Evolutionary conservation across 75 land plant species (phyloP).

Genomic region (Ceratopteris richardii): DNA sequence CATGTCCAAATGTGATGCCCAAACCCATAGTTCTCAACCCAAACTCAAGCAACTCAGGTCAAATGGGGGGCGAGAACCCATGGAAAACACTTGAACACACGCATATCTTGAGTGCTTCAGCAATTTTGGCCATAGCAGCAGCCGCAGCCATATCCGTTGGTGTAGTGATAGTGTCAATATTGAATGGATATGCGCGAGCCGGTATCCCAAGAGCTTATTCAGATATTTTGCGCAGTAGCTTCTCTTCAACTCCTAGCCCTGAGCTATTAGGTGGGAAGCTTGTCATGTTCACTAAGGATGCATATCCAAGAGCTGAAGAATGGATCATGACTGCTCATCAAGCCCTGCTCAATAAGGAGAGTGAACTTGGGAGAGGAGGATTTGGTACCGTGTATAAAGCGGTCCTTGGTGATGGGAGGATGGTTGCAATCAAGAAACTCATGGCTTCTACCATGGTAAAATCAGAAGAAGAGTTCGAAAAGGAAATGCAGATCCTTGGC

Average conservation of each 20-base stretch:
- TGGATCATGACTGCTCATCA: slow-evolving; percentile 39
- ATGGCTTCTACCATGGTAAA: slow-evolving; percentile 50
- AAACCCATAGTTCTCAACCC: slow-evolving; percentile 90
- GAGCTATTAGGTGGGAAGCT: slow-evolving; percentile 52
- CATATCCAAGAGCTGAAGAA: slow-evolving; percentile 29
- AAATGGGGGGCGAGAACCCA: background rate
- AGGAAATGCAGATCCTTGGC: slow-evolving; percentile 62
- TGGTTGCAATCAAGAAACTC: slow-evolving; percentile 75
- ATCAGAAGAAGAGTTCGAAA: slow-evolving; percentile 74
- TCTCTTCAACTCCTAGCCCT: slow-evolving; percentile 11
- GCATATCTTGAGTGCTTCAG: slow-evolving; percentile 59
- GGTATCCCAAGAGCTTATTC: slow-evolving; percentile 23
- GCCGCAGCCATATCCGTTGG: slow-evolving; percentile 62
- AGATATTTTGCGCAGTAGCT: slow-evolving; percentile 42
- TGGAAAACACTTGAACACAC: slow-evolving; percentile 8
- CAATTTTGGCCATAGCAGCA: slow-evolving; percentile 80
- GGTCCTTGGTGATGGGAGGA: slow-evolving; percentile 46
- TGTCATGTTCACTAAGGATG: slow-evolving; percentile 50
- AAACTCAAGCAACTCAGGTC: slow-evolving; percentile 18
- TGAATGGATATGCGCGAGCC: slow-evolving; percentile 58
- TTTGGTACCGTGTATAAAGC: slow-evolving; percentile 81
- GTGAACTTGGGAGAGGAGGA: slow-evolving; percentile 78
- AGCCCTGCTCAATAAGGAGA: slow-evolving; percentile 58
- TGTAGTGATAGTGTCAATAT: slow-evolving; percentile 47
- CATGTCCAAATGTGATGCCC: slow-evolving; percentile 61